Evolutionary conservation across 257 asterid genomes (phyloP).

Genomic region (Fraxinus excelsior): DNA sequence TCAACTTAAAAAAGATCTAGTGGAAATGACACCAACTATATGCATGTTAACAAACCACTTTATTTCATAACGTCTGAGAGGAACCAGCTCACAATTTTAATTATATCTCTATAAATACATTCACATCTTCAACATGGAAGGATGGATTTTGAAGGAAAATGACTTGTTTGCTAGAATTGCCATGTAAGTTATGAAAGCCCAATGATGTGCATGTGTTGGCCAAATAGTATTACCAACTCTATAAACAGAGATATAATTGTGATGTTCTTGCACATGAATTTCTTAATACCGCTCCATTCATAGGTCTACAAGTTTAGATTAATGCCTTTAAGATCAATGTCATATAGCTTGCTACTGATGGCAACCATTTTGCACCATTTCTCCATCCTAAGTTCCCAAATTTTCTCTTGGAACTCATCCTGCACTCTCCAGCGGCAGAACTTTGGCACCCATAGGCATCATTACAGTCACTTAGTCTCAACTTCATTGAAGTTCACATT

Average conservation of each 20-base stretch:
- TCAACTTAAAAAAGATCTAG: neutral
- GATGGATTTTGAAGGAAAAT: neutral
- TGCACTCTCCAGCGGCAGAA: neutral
- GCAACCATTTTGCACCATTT: neutral
- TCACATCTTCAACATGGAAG: neutral
- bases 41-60: neutral
- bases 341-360: neutral
- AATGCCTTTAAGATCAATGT: neutral
- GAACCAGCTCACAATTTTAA: neutral
- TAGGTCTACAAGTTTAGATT: neutral
- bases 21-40: neutral
- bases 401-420: neutral
- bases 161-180: neutral
- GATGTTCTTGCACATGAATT: neutral
- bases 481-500: neutral
- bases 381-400: neutral
- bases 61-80: neutral
- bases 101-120: neutral
- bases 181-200: neutral
- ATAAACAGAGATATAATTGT: no score
- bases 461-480: neutral
- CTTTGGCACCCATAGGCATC: neutral
- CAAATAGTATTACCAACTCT: neutral
- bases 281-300: neutral
- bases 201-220: neutral